Conservation (phyloP, 768 basidiomycete genomes). For the Boletus vermiculosoides region DNA sequence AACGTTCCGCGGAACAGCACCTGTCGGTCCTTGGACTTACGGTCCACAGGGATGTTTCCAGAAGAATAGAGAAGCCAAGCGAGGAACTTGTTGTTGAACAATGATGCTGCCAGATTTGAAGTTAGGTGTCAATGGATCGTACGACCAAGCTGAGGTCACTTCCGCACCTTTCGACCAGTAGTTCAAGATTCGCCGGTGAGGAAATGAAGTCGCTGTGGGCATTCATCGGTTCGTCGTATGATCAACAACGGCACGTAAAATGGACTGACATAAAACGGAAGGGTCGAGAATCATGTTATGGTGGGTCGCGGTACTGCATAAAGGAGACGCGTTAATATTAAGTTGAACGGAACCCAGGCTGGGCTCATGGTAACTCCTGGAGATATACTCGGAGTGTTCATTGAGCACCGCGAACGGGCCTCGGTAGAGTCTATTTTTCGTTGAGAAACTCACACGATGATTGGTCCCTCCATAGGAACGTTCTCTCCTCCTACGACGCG, state of each 20-base stretch:
- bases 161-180: constrained; percentile 89
- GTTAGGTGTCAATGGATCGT: constrained; percentile 10
- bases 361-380: neutral
- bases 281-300: constrained; percentile 97
- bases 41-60: constrained; percentile 97
- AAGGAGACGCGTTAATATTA: constrained; percentile 14
- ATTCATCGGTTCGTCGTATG: constrained; percentile 17
- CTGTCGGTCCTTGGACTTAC: constrained; percentile 90
- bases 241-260: constrained; percentile 15
- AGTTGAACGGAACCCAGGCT: neutral
- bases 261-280: constrained; percentile 67
- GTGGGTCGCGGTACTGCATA: constrained; percentile 73
- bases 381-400: neutral
- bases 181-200: constrained; percentile 77
- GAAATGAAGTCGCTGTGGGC: constrained; percentile 71
- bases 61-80: constrained; percentile 78
- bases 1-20: constrained; percentile 87
- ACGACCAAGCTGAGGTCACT: constrained; percentile 10
- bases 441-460: constrained; percentile 73
- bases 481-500: constrained; percentile 85
- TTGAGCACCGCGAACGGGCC: constrained; percentile 3
- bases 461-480: constrained; percentile 84
- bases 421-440: neutral
- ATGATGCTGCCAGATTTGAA: constrained; percentile 47
- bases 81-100: constrained; percentile 78